phyloP scores from a whole-genome alignment of 192 early-diverging fungal species.

The Rhizoclosmatium sp. region DNA sequence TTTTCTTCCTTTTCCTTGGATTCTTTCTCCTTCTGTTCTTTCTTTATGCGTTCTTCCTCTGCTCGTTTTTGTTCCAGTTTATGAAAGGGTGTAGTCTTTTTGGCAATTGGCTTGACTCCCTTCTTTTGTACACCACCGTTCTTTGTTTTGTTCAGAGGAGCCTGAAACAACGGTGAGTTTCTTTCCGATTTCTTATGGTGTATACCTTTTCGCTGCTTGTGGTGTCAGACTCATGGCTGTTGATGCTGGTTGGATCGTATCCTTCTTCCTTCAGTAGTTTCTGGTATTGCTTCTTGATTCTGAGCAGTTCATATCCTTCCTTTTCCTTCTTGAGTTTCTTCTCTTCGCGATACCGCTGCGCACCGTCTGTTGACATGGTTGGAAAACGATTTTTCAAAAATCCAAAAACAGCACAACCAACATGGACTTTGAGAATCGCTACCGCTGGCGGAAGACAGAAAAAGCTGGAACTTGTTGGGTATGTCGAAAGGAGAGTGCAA shows the following conservation, averaged over 20 bases:
- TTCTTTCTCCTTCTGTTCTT: conserved; percentile 17
- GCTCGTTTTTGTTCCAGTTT: conserved; percentile 15
- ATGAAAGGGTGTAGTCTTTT: conserved; percentile 18
- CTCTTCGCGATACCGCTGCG: conserved; percentile 23
- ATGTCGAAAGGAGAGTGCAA: conserved; percentile 18
- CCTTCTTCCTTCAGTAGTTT: conserved; percentile 25
- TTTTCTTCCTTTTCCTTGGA: conserved; percentile 25
- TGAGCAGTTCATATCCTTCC: conserved; percentile 26
- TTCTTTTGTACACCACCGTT: not conserved
- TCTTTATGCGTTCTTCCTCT: conserved; percentile 20
- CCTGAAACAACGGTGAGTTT: not conserved
- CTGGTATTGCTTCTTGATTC: conserved; percentile 29
- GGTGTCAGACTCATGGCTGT: not conserved
- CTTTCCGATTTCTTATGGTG: not conserved
- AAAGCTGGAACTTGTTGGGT: conserved; percentile 35
- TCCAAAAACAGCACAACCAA: not conserved
- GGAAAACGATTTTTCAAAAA: not conserved
- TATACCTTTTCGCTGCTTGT: not conserved
- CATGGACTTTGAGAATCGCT: conserved; percentile 22
- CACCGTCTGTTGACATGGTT: not conserved
- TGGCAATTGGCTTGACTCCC: not conserved
- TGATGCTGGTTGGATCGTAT: not conserved
- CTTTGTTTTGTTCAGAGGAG: conserved; percentile 3
- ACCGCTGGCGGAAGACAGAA: conserved; percentile 30
- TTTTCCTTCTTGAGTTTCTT: conserved; percentile 11